phyloP scores from a whole-genome alignment of 495 filamentous ascomycete species.

The Jackrogersella minutella region DNA sequence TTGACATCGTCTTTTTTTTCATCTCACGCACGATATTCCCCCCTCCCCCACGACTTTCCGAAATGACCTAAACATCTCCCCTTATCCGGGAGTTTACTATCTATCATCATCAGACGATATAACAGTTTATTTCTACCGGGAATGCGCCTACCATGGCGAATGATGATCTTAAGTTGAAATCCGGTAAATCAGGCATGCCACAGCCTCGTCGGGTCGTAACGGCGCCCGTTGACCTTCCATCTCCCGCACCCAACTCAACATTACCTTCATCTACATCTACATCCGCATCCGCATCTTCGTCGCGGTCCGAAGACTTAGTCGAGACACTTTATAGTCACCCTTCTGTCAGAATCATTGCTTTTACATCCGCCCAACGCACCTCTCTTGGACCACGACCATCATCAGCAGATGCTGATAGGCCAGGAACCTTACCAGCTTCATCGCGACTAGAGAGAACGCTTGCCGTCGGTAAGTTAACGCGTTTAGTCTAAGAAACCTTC shows the following conservation, averaged over 20 bases:
- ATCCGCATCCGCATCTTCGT: conserved; percentile 10
- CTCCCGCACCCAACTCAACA: conserved; percentile 20
- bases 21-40: no score
- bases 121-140: conserved; percentile 12
- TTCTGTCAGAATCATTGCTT: conserved; percentile 70
- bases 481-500: not conserved
- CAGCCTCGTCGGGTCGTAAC: conserved; percentile 54
- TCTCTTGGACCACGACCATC: conserved; percentile 42
- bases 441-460: conserved; percentile 81
- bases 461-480: conserved; percentile 67
- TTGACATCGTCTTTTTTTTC: conserved; percentile 25
- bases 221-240: conserved; percentile 42
- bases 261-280: conserved; percentile 10
- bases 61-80: conserved; percentile 28
- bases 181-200: conserved; percentile 18
- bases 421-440: conserved; percentile 74
- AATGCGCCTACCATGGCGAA: conserved; percentile 31
- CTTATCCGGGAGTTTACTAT: conserved; percentile 17
- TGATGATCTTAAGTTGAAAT: conserved; percentile 8
- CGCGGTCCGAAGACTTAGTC: conserved; percentile 53
- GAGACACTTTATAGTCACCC: conserved; percentile 77
- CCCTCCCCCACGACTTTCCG: not conserved
- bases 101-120: conserved; percentile 11
- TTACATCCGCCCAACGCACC: conserved; percentile 60
- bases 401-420: conserved; percentile 44